A percentile compares a stretch with the other conserved stretches of the same genome.
Conservation (phyloP, 352 stramenopile species). For the Blastocystis sp. region DNA sequence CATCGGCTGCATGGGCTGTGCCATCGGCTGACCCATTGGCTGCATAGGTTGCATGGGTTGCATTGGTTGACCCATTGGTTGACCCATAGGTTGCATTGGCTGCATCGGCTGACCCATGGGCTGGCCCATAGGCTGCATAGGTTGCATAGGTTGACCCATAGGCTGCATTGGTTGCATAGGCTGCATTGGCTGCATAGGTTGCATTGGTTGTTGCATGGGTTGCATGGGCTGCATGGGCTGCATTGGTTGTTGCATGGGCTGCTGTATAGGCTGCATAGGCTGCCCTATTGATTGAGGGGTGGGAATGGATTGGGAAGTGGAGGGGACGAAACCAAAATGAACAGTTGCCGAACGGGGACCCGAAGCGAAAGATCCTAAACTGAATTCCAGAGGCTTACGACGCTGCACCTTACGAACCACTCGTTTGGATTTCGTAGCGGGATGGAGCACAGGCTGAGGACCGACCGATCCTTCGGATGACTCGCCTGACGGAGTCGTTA, state of each 20-base stretch:
- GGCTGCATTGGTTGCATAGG: neutral
- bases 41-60: neutral
- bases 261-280: neutral
- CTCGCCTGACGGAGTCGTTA: neutral
- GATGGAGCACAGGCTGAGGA: no score
- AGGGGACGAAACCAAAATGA: neutral
- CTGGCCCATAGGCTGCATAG: neutral
- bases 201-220: neutral
- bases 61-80: neutral
- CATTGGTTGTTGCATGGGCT: neutral
- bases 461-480: neutral
- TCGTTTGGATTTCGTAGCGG: neutral
- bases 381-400: conserved; percentile 6
- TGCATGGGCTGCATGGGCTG: neutral
- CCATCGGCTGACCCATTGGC: neutral
- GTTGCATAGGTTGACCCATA: neutral
- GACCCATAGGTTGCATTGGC: neutral
- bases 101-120: neutral
- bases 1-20: neutral
- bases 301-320: neutral
- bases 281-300: no score
- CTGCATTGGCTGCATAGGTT: neutral
- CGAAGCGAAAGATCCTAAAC: neutral
- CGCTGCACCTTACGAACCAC: conserved; percentile 40
- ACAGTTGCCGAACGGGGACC: neutral